Conservation (phyloP, 78 protist species). For the Dictyostelium purpureum region DNA sequence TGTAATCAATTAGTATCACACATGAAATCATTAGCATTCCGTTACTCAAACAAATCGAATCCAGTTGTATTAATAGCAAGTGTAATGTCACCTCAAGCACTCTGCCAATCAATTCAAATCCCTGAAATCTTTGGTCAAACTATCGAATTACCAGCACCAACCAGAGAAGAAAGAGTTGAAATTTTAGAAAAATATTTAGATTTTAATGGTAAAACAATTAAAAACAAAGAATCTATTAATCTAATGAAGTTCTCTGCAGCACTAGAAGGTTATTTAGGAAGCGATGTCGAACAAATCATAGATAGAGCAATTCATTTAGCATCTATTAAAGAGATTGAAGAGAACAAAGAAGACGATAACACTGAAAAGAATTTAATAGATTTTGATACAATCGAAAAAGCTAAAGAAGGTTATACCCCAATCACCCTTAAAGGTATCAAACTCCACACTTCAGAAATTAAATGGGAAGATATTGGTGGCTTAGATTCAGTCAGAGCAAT, state of each 20-base stretch:
- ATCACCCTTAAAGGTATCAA: constrained; percentile 69
- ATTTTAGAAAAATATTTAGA: constrained; percentile 13
- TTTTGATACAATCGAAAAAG: neutral
- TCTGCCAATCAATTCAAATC: constrained; percentile 28
- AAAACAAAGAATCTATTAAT: neutral
- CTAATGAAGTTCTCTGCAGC: constrained; percentile 21
- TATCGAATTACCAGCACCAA: constrained; percentile 46
- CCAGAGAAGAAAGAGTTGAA: constrained; percentile 52
- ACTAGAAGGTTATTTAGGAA: constrained; percentile 51
- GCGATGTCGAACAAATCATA: constrained; percentile 36
- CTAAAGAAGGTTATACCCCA: constrained; percentile 63
- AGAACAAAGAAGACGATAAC: neutral
- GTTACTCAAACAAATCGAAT: neutral
- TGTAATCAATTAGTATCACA: constrained; percentile 5
- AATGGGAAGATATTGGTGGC: constrained; percentile 84
- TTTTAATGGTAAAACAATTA: neutral
- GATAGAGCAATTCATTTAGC: constrained; percentile 42
- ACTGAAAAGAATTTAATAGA: neutral
- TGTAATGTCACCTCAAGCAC: constrained; percentile 6
- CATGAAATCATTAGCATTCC: neutral
- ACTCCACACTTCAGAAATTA: constrained; percentile 34
- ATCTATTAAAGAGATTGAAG: neutral
- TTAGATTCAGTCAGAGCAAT: constrained; percentile 42
- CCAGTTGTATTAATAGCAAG: constrained; percentile 34
- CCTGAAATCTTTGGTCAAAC: constrained; percentile 49